These are phyloP conservation scores for Scutellaria galericulata DNA, from an alignment of 257 asterid genomes.

Conservation along the genomic window DNA sequence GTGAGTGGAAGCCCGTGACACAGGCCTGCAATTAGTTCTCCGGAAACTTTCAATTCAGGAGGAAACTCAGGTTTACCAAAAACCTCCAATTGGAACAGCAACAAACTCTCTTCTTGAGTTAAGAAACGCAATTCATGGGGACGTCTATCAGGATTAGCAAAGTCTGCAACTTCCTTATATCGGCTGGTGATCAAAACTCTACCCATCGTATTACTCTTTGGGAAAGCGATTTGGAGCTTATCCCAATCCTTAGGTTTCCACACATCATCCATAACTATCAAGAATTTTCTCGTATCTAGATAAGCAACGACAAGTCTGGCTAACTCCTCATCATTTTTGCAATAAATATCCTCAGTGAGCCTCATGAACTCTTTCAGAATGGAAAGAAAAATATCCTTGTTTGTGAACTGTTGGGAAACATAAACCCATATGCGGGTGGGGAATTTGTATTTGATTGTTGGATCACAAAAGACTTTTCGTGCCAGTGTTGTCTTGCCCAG, in stretches of 20 bases:
- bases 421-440: constrained; percentile 47
- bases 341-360: too few species aligned
- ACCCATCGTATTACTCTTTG: constrained; percentile 36
- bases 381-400: constrained; percentile 39
- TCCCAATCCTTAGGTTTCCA: constrained; percentile 44
- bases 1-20: constrained; percentile 62
- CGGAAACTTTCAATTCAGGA: constrained; percentile 36
- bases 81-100: constrained; percentile 46
- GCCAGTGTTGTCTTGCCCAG: constrained; percentile 57
- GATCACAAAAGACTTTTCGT: constrained; percentile 41
- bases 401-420: constrained; percentile 42
- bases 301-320: background rate
- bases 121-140: constrained; percentile 46
- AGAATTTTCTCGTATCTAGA: background rate
- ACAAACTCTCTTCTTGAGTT: constrained; percentile 43
- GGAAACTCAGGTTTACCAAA: constrained; percentile 45
- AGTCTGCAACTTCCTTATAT: constrained; percentile 31
- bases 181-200: constrained; percentile 54
- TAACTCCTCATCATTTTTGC: background rate
- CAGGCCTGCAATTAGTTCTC: constrained; percentile 36
- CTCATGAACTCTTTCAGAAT: constrained; percentile 21
- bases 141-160: constrained; percentile 30
- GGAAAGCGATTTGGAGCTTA: constrained; percentile 41
- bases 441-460: constrained; percentile 34
- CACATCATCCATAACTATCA: constrained; percentile 41